phyloP scores from a whole-genome alignment of 2,329 filamentous ascomycete genomes.

The Xylaria sp. region DNA sequence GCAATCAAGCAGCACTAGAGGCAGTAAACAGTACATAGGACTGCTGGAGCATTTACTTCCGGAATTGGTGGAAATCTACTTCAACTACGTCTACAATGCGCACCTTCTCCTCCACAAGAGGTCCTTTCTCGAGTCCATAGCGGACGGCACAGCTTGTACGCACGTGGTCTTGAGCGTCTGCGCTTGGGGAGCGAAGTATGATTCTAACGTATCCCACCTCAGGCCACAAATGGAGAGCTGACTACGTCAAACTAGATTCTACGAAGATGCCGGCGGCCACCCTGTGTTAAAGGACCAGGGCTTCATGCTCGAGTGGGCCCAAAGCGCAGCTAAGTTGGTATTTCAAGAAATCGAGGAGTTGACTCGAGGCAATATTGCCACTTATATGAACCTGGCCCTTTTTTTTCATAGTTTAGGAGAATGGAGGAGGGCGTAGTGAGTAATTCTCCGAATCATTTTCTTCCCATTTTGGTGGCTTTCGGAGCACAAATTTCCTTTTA shows the following conservation, averaged over 20 bases:
- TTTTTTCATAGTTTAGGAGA: constrained; percentile 19
- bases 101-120: constrained; percentile 6
- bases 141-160: neutral
- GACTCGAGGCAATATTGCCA: constrained; percentile 14
- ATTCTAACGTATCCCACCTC: neutral
- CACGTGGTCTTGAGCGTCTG: constrained; percentile 8
- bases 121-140: neutral
- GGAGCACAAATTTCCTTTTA: too few relatives aligned
- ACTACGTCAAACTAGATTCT: neutral
- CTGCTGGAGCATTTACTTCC: constrained; percentile 2
- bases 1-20: neutral
- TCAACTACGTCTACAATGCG: constrained; percentile 8
- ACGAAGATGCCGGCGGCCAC: neutral
- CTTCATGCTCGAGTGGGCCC: constrained; percentile 17
- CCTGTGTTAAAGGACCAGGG: constrained; percentile 6
- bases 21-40: constrained; percentile 1
- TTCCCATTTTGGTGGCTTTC: too few relatives aligned
- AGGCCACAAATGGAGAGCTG: neutral
- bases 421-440: constrained; percentile 2
- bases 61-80: constrained; percentile 20
- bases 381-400: constrained; percentile 18
- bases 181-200: constrained; percentile 7
- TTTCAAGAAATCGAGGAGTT: constrained; percentile 15
- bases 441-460: too few relatives aligned
- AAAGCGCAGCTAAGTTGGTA: constrained; percentile 19